Evolutionary conservation across 805 yeast genomes (phyloP).

Genomic region (Metschnikowia chrysomelidarum): DNA sequence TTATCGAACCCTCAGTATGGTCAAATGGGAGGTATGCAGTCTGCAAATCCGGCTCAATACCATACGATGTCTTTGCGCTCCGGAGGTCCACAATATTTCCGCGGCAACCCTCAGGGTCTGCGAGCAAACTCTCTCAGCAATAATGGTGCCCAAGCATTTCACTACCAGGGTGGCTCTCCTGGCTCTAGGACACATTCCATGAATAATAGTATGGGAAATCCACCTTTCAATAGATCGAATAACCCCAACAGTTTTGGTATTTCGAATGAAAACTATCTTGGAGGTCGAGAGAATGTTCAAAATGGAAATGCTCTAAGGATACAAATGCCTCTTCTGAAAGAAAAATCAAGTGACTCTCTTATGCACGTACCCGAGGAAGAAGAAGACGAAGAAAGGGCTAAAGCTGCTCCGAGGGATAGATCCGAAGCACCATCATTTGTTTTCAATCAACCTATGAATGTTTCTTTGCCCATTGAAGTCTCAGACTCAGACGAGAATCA

Average conservation of each 20-base stretch:
- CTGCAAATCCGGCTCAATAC: constrained; percentile 2
- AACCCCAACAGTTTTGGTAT: no score
- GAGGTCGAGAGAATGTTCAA: not conserved
- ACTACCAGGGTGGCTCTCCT: not conserved
- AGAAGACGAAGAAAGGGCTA: constrained; percentile 12
- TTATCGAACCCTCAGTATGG: no score
- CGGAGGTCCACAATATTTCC: constrained; percentile 5
- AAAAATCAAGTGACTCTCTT: constrained; percentile 16
- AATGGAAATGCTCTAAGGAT: not conserved
- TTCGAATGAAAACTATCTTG: not conserved
- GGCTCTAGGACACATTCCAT: constrained; percentile 8
- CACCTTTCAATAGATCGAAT: constrained; percentile 3
- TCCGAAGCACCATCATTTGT: constrained; percentile 3
- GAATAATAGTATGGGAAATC: constrained; percentile 1
- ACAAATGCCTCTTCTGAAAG: constrained; percentile 3
- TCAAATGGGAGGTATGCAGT: constrained; percentile 3
- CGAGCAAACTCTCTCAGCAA: constrained; percentile 17
- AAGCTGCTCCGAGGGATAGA: not conserved
- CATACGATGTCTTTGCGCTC: constrained; percentile 17
- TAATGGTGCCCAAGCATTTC: constrained; percentile 2
- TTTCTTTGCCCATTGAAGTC: constrained; percentile 3
- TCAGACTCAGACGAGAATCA: constrained; percentile 21
- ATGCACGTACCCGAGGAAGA: constrained; percentile 21
- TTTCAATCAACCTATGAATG: not conserved
- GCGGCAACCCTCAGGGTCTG: constrained; percentile 10